Evolutionary conservation across 2,329 filamentous ascomycete species (phyloP).

Genomic region (Trichoderma koningiopsis): DNA sequence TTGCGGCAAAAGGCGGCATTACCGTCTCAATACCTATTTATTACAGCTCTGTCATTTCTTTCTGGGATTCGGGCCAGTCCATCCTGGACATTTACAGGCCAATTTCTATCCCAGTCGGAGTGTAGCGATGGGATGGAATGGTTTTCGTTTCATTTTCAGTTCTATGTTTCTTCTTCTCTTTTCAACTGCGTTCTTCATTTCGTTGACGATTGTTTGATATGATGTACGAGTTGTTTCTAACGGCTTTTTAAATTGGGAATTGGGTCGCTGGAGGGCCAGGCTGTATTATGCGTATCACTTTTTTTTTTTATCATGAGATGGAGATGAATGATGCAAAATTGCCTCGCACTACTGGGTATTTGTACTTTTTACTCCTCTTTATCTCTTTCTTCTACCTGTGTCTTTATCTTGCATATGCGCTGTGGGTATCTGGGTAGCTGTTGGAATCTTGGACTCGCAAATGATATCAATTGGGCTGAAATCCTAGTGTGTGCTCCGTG

Average conservation of each 20-base stretch:
- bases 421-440: slow-evolving; percentile 20
- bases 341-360: slow-evolving; percentile 3
- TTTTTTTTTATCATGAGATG: slow-evolving; percentile 14
- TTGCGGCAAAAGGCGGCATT: neutral
- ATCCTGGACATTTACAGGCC: slow-evolving; percentile 4
- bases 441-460: slow-evolving; percentile 19
- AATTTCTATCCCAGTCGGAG: neutral
- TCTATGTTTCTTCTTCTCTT: neutral
- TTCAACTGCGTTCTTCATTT: neutral
- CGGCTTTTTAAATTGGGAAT: neutral
- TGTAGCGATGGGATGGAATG: neutral
- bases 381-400: neutral
- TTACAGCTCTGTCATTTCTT: slow-evolving; percentile 4
- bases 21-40: slow-evolving; percentile 2
- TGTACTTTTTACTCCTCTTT: neutral
- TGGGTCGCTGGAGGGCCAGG: neutral
- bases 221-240: slow-evolving; percentile 11
- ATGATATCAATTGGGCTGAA: slow-evolving; percentile 16
- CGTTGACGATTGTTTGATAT: neutral
- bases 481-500: neutral
- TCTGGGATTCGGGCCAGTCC: slow-evolving; percentile 15
- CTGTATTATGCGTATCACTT: slow-evolving; percentile 1
- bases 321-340: slow-evolving; percentile 14
- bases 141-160: neutral
- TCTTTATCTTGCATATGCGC: slow-evolving; percentile 21